Evolutionary conservation across 2,329 filamentous ascomycete genomes (phyloP), one percentile per base, ranked within the genome.

Genomic region (Venturiaceae sp.): DNA sequence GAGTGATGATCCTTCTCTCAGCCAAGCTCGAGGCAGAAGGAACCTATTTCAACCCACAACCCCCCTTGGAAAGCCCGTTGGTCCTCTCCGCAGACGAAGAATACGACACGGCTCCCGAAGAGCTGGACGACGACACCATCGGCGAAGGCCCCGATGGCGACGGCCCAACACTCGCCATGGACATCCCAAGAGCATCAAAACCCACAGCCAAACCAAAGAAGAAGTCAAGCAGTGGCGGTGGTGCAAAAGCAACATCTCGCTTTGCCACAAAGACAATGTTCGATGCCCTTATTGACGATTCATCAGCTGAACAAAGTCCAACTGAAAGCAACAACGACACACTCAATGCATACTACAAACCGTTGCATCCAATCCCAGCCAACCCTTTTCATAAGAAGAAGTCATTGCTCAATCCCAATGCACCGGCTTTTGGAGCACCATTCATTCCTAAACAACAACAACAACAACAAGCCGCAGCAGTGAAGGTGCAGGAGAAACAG

Each of bases 1-100:
- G 79, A 58, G 74, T 84, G 28, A 80, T 83, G 62, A 74, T 85
- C 55, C 77, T 78, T 57, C 71, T 85, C 3, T 77, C 80, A 8
- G 72, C 77, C 1, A 79, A 80, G 63, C 70, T 83, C 3, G 74
- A 77, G 60, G 68, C 69, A 9, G 71, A 72, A 60, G 68, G 69
- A 30, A 68, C 64, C n/a, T 69, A 68, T 61, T 62, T 68, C 28
- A n/a, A n/a, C n/a, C n/a, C n/a, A n/a, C n/a, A n/a, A n/a, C n/a
- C n/a, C n/a, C n/a, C n/a, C n/a, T n/a, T n/a, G 66, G 66, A n/a
- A n/a, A n/a, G n/a, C n/a, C n/a, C 7, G 61, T 53, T 53, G 55
- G 58, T 41, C 36, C 32, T 14, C 6, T 37, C 62, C 39, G 55
- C 53, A 46, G 34, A 54, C 13, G 44, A 50, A 6, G 44, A 50